Base-by-base conservation (phyloP, 805 yeast species). In the Kluyveromyces dobzhanskii region DNA sequence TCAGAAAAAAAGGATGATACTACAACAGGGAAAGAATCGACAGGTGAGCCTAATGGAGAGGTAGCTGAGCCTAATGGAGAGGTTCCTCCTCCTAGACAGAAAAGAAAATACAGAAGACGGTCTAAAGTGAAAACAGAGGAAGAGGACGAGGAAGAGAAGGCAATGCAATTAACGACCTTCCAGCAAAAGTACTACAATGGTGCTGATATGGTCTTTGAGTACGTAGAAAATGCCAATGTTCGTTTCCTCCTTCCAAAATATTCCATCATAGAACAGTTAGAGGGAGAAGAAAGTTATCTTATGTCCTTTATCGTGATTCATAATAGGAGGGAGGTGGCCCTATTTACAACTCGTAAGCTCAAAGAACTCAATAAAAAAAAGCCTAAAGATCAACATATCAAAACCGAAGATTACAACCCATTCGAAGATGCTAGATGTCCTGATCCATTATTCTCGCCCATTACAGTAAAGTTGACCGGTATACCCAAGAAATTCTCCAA, bases 151-250 rank as follows among this genome's bases (percentile, higher is more conserved):
- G 42, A 69, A 43, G 85, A 80, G 33, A 76, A 70, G 44, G 45
- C 53, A 4, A 56, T 52, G 56, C 77, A 75, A 48, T 60, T 84
- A 37, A 82, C 92, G 0, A 79, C 87, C 0, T 82, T 83, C 50
- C 94, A 84, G 51, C 88, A 80, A 48, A 72, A 77, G 54, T 83
- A 82, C 50, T 63, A 75, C 17, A 57, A 71, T 27, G 75, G 76
- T 49, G 86, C 94, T 0, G 81, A 85, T 38, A 56, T 92, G 29
- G 79, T 87, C 4, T 79, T 90, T 57, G 98, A 92, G 58, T 90
- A 78, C 62, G 71, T 72, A 19, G 97, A 92, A 50, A 80, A 78
- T 54, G 75, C 92, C 0, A 71, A 79, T 33, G 79, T 79, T 6
- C 70, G 97, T 42, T 90, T 73, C 51, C 63, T 72, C 42, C 54